Conservation (phyloP, 495 filamentous ascomycete genomes). For the Geoglossum glabrum region DNA sequence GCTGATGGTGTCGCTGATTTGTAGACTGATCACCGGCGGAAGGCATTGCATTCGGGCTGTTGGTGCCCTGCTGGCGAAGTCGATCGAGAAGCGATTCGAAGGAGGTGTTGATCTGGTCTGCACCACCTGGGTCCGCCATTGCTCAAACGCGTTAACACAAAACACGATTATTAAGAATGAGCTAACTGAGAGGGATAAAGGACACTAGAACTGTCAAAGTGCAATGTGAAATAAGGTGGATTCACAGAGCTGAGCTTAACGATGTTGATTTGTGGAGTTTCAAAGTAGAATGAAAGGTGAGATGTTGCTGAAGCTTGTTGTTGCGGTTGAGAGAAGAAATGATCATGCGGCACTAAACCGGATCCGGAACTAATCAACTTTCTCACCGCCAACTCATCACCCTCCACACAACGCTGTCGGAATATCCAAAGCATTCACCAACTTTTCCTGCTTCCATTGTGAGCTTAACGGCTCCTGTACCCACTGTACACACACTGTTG, state of each 20-base stretch:
- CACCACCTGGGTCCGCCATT: background rate
- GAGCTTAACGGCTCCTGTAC: background rate
- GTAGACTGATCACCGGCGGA: background rate
- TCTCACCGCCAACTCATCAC: background rate
- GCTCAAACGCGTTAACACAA: background rate
- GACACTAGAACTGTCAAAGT: background rate
- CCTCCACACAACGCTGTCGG: background rate
- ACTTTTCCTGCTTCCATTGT: background rate
- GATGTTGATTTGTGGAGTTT: background rate
- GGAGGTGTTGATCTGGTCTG: background rate
- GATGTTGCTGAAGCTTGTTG: background rate
- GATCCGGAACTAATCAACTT: background rate
- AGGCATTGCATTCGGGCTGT: background rate
- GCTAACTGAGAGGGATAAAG: background rate
- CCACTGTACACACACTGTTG: background rate
- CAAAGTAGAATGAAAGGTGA: background rate
- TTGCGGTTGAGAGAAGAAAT: background rate
- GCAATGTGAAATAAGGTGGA: background rate
- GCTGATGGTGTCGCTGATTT: constrained; percentile 1
- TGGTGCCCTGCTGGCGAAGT: background rate
- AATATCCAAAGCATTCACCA: background rate
- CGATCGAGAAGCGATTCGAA: constrained; percentile 2
- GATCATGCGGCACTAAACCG: background rate
- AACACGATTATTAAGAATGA: background rate
- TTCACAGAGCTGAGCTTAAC: background rate